Evolutionary conservation across 2,329 filamentous ascomycete genomes (phyloP).

Genomic region (Diaporthe sp.): DNA sequence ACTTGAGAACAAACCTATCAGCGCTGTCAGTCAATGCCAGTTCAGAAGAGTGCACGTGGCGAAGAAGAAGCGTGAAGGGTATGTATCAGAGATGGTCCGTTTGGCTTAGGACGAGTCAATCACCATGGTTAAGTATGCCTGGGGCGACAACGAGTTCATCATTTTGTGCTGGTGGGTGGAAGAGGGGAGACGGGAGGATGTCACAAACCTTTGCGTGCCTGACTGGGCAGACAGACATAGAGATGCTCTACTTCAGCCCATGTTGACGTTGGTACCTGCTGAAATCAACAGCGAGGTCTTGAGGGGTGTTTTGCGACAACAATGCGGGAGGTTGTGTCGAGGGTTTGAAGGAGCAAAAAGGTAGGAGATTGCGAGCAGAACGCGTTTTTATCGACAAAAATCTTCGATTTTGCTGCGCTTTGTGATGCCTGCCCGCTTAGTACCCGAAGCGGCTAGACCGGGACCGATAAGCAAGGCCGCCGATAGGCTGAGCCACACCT

Average conservation of each 20-base stretch:
- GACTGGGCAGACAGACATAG: not conserved
- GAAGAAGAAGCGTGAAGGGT: conserved; percentile 25
- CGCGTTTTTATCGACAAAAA: conserved; percentile 41
- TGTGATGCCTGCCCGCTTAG: conserved; percentile 23
- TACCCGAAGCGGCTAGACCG: conserved; percentile 17
- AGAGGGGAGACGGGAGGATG: conserved; percentile 32
- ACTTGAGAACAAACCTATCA: conserved; percentile 34
- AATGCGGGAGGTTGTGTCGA: conserved; percentile 14
- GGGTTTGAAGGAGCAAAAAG: conserved; percentile 13
- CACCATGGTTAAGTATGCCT: conserved; percentile 69
- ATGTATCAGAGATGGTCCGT: conserved; percentile 59
- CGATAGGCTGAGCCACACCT: conserved; percentile 32
- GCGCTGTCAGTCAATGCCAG: conserved; percentile 43
- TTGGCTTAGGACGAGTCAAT: conserved; percentile 67
- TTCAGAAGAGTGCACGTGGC: conserved; percentile 11
- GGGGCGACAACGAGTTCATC: conserved; percentile 72
- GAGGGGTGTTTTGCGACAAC: not conserved
- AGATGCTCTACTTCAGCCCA: conserved; percentile 9
- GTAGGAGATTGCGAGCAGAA: not conserved
- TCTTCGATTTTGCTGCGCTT: conserved; percentile 36
- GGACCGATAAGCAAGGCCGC: conserved; percentile 1
- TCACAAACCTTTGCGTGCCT: conserved; percentile 38
- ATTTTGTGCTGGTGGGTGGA: conserved; percentile 49
- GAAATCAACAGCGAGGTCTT: not conserved
- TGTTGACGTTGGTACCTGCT: not conserved